A percentile compares a stretch with the other conserved stretches of the same genome.
These are phyloP conservation scores for Elaphomyces granulatus DNA, from an alignment of 495 filamentous ascomycete genomes.

Conservation along the genomic window DNA sequence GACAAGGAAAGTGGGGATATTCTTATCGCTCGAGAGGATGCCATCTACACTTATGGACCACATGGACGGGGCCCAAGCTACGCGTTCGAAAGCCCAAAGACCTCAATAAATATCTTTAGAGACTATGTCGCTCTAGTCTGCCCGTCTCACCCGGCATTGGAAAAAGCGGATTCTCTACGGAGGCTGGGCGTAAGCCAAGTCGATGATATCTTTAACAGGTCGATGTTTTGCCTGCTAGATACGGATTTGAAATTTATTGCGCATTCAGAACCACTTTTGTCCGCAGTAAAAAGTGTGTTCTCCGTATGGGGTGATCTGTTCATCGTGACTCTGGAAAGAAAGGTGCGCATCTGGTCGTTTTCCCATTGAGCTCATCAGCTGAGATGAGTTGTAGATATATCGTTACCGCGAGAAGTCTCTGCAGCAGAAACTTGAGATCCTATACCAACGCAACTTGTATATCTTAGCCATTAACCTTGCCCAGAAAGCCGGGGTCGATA, in stretches of 20 bases:
- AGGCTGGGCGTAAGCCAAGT: constrained; percentile 53
- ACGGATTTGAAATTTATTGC: constrained; percentile 83
- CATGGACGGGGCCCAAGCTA: constrained; percentile 76
- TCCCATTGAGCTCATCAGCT: constrained; percentile 7
- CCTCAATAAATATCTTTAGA: constrained; percentile 60
- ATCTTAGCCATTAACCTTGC: constrained; percentile 85
- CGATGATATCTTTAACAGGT: constrained; percentile 64
- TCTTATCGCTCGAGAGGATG: constrained; percentile 83
- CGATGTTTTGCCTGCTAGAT: constrained; percentile 77
- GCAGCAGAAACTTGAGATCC: constrained; percentile 80
- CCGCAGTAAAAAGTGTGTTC: constrained; percentile 66
- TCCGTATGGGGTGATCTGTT: constrained; percentile 86
- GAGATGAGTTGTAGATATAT: constrained; percentile 43
- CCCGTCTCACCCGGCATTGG: constrained; percentile 52
- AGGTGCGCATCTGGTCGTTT: constrained; percentile 35
- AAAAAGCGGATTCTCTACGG: constrained; percentile 36
- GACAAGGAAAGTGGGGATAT: constrained; percentile 69
- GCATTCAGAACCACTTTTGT: constrained; percentile 69
- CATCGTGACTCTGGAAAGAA: constrained; percentile 75
- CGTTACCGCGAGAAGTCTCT: constrained; percentile 87
- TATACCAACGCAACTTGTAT: constrained; percentile 89
- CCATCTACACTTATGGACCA: constrained; percentile 79
- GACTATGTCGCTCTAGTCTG: constrained; percentile 83
- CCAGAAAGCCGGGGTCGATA: constrained; percentile 68
- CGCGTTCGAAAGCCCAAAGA: constrained; percentile 83